Evolutionary conservation across 208 protist genomes (phyloP).

Genomic region (Acanthamoeba sp.): DNA sequence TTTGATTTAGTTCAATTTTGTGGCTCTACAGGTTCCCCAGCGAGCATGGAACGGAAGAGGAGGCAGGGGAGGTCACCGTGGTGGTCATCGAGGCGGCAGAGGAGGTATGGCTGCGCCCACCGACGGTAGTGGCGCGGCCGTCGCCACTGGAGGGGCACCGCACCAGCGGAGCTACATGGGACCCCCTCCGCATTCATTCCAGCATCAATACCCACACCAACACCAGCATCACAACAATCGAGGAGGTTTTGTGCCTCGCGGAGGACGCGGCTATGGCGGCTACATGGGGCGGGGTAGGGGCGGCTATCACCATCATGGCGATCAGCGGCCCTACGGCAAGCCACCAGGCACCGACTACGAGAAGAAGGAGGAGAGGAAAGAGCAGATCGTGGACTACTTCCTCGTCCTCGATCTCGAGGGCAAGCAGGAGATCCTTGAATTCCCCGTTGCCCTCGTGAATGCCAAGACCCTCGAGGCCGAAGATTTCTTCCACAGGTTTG

Average conservation of each 20-base stretch:
- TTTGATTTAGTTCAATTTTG: not conserved
- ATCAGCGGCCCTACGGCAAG: slow-evolving; percentile 48
- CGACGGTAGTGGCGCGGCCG: not conserved
- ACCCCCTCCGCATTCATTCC: not conserved
- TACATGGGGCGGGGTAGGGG: slow-evolving; percentile 8
- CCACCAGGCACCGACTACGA: slow-evolving; percentile 22
- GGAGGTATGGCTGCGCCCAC: not conserved
- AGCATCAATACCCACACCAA: not conserved
- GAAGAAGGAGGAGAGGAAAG: slow-evolving; percentile 5
- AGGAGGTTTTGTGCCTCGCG: not conserved
- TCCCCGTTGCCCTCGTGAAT: not conserved
- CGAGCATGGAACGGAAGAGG: not conserved
- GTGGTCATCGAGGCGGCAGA: not conserved
- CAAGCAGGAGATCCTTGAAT: slow-evolving; percentile 27
- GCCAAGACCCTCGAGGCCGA: slow-evolving; percentile 44
- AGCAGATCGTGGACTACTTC: slow-evolving; percentile 37
- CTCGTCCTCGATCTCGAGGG: slow-evolving; percentile 46
- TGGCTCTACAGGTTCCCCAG: not conserved
- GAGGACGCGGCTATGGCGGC: not conserved
- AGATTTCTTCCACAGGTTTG: not conserved
- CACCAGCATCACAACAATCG: slow-evolving; percentile 11
- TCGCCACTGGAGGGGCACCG: not conserved
- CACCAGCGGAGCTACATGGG: not conserved
- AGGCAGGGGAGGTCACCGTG: not conserved
- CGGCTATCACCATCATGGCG: not conserved